Conservation (phyloP, 148 eudicot species). For the Salicornia ramosissima region DNA sequence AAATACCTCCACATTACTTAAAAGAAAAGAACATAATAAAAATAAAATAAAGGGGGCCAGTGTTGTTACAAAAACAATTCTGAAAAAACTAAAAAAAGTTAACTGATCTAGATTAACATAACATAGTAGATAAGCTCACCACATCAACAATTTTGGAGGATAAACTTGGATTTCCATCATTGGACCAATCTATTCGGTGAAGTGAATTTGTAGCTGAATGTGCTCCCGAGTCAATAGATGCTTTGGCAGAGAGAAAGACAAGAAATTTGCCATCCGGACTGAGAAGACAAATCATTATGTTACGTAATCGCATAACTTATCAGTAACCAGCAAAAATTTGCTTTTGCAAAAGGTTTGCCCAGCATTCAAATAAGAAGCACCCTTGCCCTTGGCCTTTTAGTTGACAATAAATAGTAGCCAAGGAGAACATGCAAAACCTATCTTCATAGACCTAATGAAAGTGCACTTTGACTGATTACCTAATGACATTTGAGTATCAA, state of each 20-base stretch:
- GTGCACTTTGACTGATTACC: not conserved
- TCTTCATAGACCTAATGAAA: not conserved
- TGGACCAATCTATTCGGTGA: conserved; percentile 77
- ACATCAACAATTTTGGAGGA: conserved; percentile 52
- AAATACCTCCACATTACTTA: no score
- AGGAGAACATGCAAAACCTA: not conserved
- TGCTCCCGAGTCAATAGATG: conserved; percentile 76
- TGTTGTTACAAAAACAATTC: not conserved
- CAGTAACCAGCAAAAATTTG: not conserved
- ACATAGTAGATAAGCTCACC: conserved; percentile 18
- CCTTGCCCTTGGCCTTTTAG: not conserved
- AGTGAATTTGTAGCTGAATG: conserved; percentile 79
- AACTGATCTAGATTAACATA: not conserved
- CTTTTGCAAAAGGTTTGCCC: not conserved
- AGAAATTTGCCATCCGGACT: conserved; percentile 81
- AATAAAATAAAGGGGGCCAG: no score
- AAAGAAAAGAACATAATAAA: no score
- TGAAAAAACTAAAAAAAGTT: not conserved
- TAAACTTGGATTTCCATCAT: conserved; percentile 35
- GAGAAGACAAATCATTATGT: conserved; percentile 27
- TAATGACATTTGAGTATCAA: not conserved
- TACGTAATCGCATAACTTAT: not conserved
- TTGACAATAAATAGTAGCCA: not conserved
- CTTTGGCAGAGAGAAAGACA: conserved; percentile 72
- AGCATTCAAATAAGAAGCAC: not conserved